phyloP scores from a whole-genome alignment of 345 rosid species.

The Excoecaria cochinchinensis region DNA sequence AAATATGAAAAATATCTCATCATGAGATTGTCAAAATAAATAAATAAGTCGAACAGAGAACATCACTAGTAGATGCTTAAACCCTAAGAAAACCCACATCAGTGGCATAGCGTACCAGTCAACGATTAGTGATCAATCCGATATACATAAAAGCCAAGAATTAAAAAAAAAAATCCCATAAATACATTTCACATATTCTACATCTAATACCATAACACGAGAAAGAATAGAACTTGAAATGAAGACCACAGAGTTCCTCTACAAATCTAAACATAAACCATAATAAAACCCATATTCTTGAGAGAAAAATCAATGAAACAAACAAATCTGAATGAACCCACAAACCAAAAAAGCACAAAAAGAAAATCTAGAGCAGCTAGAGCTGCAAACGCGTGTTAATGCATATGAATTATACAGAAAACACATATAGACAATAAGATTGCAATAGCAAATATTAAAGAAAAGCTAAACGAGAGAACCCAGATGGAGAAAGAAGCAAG shows the following conservation, averaged over 20 bases:
- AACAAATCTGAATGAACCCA: conserved; percentile 3
- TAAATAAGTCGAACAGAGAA: neutral
- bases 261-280: conserved; percentile 12
- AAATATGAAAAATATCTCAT: neutral
- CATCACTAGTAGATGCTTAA: neutral
- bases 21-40: neutral
- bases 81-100: neutral
- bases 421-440: neutral
- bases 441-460: neutral
- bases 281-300: conserved; percentile 1
- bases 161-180: too few relatives aligned
- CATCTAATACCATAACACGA: neutral
- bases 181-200: neutral
- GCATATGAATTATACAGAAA: neutral
- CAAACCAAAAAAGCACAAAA: neutral
- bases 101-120: neutral
- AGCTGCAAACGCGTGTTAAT: conserved; percentile 5
- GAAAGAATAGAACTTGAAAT: too few relatives aligned
- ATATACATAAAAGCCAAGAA: neutral
- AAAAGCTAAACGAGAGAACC: conserved; percentile 29
- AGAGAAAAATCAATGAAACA: neutral
- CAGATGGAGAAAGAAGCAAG: conserved; percentile 43
- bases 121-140: neutral
- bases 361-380: neutral
- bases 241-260: neutral